These are phyloP conservation scores for Silene uniflora DNA, from an alignment of 148 eudicot species.

Conservation along the genomic window DNA sequence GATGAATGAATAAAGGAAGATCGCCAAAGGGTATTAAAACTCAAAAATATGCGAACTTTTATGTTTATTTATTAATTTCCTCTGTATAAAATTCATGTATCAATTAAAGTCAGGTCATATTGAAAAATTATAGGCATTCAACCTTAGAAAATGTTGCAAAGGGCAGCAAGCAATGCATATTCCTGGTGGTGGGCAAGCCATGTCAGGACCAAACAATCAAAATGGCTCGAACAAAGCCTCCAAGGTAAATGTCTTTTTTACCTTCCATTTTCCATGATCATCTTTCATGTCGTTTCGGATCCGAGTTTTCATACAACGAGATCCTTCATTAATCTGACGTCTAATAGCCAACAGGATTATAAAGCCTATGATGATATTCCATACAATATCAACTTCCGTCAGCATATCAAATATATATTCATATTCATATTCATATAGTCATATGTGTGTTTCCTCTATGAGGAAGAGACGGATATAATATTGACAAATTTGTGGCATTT, in stretches of 20 bases:
- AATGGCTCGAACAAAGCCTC: conserved; percentile 80
- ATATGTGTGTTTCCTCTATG: no score
- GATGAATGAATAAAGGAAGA: conserved; percentile 13
- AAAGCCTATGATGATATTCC: no score
- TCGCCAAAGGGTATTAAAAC: conserved; percentile 12
- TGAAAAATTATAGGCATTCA: neutral
- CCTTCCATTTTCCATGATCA: neutral
- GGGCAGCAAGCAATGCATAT: conserved; percentile 72
- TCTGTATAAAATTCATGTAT: neutral
- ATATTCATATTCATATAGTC: no score
- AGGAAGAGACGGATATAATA: no score
- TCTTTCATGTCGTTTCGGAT: neutral
- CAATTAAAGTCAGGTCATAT: neutral
- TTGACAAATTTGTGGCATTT: no score
- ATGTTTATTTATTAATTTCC: neutral
- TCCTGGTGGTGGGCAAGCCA: conserved; percentile 91
- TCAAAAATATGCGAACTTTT: neutral
- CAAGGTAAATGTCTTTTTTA: conserved; percentile 38
- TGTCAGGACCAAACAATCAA: conserved; percentile 73
- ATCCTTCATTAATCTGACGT: neutral
- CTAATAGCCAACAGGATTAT: neutral
- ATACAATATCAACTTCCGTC: no score
- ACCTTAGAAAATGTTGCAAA: conserved; percentile 46
- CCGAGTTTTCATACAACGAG: neutral
- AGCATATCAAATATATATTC: no score